Base-by-base conservation (phyloP, 1,284 basidiomycete genomes). In the Pseudozyma sp. region DNA sequence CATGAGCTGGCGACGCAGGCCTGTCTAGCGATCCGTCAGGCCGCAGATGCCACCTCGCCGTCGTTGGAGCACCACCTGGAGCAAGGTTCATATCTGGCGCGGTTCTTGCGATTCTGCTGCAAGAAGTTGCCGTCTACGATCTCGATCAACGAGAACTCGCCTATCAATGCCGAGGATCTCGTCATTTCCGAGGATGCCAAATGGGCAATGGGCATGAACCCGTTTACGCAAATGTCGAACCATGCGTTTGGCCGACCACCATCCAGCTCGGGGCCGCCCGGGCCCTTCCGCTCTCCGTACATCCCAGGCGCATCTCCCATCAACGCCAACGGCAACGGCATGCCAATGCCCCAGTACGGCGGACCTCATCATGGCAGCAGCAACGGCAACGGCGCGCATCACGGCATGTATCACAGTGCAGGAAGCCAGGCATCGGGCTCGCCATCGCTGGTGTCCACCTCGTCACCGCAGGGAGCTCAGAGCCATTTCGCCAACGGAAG, bases 91-190 rank as follows among this genome's bases (percentile, higher is more conserved):
- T 75, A 75, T 40, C 54, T 75, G 17, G 66, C 71, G 6, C 63
- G 71, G 14, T 75, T 75, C 58, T 24, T 75, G 56, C 63, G 71
- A 8, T 75, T 75, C 53, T 75, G 71, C 50, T 69, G 62, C 63
- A 75, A 69, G 49, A 75, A 75, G 67, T 50, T 75, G 62, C 71
- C 71, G 5, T 69, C 66, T 17, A 75, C 67, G 47, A 66, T 75
- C 35, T 75, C 71, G 45, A 75, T 75, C 67, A 66, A 69, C n/a
- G 71, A 75, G 45, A 75, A 75, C 50, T 75, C 71, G 63, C 71
- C 71, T 6, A 60, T 75, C 55, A 68, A 68, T 30, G 66, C 66
- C 14, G 71, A 75, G 37, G 71, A 75, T 35, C 54, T 75, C 17
- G 59, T 69, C 42, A 66, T 75, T 35, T 69, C 67, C 8, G 71